A percentile compares a stretch with the other conserved stretches of the same genome.
Conservation (phyloP, 768 basidiomycete species). For the Brasilioporus rufonigricans region DNA sequence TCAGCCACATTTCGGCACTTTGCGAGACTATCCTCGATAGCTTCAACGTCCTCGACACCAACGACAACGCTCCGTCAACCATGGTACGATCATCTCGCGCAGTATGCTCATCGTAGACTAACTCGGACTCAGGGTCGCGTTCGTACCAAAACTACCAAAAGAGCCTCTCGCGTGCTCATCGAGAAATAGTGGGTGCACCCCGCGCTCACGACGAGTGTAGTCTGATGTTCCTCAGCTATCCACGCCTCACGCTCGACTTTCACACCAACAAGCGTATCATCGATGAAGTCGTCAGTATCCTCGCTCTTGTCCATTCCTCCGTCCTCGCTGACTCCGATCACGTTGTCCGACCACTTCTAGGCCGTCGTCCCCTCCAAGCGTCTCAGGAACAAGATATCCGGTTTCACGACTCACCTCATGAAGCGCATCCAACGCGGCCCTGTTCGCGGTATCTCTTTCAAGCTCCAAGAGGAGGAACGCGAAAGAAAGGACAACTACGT, state of each 20-base stretch:
- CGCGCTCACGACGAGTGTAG: too few relatives aligned
- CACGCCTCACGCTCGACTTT: conserved; percentile 98
- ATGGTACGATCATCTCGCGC: conserved; percentile 46
- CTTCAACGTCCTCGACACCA: conserved; percentile 24
- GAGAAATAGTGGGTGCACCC: conserved; percentile 87
- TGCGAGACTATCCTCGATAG: conserved; percentile 3
- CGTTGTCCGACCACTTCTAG: conserved; percentile 33
- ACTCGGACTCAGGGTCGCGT: conserved; percentile 78
- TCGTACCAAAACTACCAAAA: conserved; percentile 99
- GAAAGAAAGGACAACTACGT: conserved; percentile 99
- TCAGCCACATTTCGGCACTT: conserved; percentile 26
- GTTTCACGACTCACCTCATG: conserved; percentile 99
- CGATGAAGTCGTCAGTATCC: conserved; percentile 83
- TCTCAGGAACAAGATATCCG: conserved; percentile 98
- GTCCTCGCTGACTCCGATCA: not conserved
- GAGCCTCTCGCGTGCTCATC: conserved; percentile 97
- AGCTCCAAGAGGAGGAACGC: conserved; percentile 99
- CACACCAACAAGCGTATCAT: conserved; percentile 99
- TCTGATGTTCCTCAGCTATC: conserved; percentile 64
- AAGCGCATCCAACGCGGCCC: conserved; percentile 98
- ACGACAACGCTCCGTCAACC: conserved; percentile 30
- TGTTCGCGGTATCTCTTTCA: conserved; percentile 99
- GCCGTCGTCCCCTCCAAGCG: conserved; percentile 97
- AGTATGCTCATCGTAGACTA: conserved; percentile 13
- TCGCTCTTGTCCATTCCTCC: conserved; percentile 2